Evolutionary conservation across 257 asterid genomes (phyloP), one percentile per base, ranked within the genome.

Genomic region (Knoxia roxburghii): DNA sequence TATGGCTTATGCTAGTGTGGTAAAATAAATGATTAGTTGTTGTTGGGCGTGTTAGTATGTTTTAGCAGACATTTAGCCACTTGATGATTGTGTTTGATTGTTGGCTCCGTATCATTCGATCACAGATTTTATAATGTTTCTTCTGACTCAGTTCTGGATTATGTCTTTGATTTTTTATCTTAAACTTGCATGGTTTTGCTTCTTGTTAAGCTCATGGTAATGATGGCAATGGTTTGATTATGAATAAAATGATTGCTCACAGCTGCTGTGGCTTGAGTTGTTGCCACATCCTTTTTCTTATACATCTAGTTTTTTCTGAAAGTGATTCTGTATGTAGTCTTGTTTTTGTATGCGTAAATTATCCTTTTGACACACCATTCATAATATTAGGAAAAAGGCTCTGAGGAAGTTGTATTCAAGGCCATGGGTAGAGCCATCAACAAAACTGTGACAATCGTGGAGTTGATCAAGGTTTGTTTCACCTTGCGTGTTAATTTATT

Each of bases 351-450:
- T 48, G 10, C 18, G 7, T 48, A 18, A 13, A 20, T 48, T 30
- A 41, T 48, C 13, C 54, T 30, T 20, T 54, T 63, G 58, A 63
- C 24, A 41, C 9, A 23, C 49, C 26, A 48, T 48, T 0, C 52
- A 49, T 49, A 43, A 26, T 18, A 40, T 50, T 65, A 85, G 91
- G 91, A 85, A 61, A 85, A 85, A 76, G 89, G 84, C 27, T 75
- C 91, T 4, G 86, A 83, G 20, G 85, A 85, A 69, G 76, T 85
- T 30, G 84, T 83, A 49, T 83, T 85, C 79, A 85, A 83, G 83
- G 91, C 91, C 55, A 85, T 85, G 91, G 91, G 91, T 54, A 85
- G 89, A 77, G 91, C 91, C 67, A 85, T 85, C 84, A 85, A 85
- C 85, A 85, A 83, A 57, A 75, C 89, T 23, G 87, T 85, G 21